These are phyloP conservation scores for Solanum sitiens DNA, from an alignment of 257 asterid species.

Conservation along the genomic window DNA sequence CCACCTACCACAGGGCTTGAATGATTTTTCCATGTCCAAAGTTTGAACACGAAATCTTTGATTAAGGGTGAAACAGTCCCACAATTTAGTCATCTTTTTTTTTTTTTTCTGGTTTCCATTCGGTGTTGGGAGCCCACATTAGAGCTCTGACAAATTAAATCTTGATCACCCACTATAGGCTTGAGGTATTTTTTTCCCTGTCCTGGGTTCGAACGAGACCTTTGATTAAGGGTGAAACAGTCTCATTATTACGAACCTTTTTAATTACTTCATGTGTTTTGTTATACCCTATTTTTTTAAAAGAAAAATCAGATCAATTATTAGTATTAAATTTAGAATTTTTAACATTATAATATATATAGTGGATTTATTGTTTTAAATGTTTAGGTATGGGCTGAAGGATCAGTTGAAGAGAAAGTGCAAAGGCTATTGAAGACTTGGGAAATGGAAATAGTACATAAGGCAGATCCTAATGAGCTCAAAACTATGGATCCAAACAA, in stretches of 20 bases:
- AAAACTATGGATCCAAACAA: slow-evolving; percentile 31
- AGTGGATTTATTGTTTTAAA: not conserved
- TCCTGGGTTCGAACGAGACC: accelerated
- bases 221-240: no score
- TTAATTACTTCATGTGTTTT: not conserved
- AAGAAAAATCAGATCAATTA: not conserved
- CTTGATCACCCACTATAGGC: no score
- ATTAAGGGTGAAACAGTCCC: accelerated
- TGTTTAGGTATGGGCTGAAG: slow-evolving; percentile 42
- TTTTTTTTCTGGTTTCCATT: no score
- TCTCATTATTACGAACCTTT: no score
- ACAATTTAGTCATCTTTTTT: no score
- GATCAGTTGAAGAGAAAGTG: slow-evolving; percentile 48
- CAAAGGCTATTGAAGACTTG: slow-evolving; percentile 58
- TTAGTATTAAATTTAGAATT: not conserved
- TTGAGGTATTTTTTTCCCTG: no score
- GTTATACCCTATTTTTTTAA: not conserved
- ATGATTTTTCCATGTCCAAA: no score
- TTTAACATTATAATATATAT: not conserved
- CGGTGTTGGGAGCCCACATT: no score
- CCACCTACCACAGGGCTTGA: not conserved
- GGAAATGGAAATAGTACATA: slow-evolving; percentile 63
- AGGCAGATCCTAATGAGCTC: slow-evolving; percentile 32
- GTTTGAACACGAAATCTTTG: not conserved
- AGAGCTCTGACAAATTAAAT: no score